Conservation (phyloP, 768 basidiomycete species). For the Tremella yokohamensis region DNA sequence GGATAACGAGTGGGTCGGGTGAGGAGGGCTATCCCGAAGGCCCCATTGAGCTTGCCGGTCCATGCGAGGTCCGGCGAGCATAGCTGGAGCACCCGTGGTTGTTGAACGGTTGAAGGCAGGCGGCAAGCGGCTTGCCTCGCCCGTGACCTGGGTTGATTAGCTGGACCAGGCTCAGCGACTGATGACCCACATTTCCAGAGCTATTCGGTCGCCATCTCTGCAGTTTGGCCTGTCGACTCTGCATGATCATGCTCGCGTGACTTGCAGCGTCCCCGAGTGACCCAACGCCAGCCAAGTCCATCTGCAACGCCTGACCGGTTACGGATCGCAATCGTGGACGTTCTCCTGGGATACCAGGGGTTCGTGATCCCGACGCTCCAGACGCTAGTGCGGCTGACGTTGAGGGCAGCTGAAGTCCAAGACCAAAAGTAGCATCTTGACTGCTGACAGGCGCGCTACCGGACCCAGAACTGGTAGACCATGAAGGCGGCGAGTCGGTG, state of each 20-base stretch:
- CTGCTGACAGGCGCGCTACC: constrained; percentile 4
- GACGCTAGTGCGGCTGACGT: constrained; percentile 1
- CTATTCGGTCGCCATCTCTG: constrained; percentile 51
- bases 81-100: constrained; percentile 36
- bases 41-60: constrained; percentile 31
- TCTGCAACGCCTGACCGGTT: constrained; percentile 21
- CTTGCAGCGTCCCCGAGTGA: constrained; percentile 40
- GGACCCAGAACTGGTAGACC: constrained; percentile 6
- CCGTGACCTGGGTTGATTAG: neutral
- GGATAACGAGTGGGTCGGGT: neutral
- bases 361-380: neutral
- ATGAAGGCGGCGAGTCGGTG: constrained; percentile 18
- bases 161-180: too few species aligned
- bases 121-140: constrained; percentile 17
- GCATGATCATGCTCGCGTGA: constrained; percentile 53
- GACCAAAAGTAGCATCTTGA: constrained; percentile 14
- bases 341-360: constrained; percentile 7
- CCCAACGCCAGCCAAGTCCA: constrained; percentile 38
- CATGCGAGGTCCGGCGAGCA: constrained; percentile 30
- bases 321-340: constrained; percentile 10
- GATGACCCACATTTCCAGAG: constrained; percentile 16
- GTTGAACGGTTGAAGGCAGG: constrained; percentile 40
- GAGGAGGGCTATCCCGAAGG: neutral
- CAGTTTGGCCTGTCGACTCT: constrained; percentile 53
- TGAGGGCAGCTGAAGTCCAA: constrained; percentile 30